Percentiles rank a stretch among this genome's conserved stretches.
These are phyloP conservation scores for Talaromyces rugulosus DNA, from an alignment of 2,329 filamentous ascomycete genomes.

Conservation along the genomic window DNA sequence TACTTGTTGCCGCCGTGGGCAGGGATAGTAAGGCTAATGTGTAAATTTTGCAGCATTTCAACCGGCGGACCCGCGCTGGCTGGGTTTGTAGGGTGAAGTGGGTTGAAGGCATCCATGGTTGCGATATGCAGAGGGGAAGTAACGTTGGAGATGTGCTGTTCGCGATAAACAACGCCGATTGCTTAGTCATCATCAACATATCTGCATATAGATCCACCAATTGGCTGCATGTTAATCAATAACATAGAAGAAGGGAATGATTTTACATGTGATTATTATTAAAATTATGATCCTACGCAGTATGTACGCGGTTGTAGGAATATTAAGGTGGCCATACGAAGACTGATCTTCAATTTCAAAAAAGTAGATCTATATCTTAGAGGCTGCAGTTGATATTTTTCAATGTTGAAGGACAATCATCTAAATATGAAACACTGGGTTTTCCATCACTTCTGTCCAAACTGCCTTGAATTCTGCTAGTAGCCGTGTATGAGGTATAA, in stretches of 20 bases:
- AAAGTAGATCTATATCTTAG: background rate
- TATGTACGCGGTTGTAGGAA: background rate
- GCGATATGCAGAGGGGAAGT: background rate
- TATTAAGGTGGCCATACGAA: background rate
- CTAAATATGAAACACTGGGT: too few species aligned
- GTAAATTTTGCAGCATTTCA: constrained; percentile 14
- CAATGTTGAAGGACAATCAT: too few species aligned
- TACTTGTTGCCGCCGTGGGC: constrained; percentile 35
- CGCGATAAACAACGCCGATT: background rate
- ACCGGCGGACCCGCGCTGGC: background rate
- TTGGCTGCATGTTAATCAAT: background rate
- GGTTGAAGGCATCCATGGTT: constrained; percentile 3
- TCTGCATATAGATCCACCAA: background rate
- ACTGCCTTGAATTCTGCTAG: too few species aligned
- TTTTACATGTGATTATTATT: background rate
- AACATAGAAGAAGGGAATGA: background rate
- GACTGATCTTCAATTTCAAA: background rate
- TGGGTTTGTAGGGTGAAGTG: background rate
- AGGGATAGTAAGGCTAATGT: constrained; percentile 26
- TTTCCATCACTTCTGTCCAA: too few species aligned
- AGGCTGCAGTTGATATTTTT: too few species aligned
- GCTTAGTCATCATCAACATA: background rate
- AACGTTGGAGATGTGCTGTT: background rate
- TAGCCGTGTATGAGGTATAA: too few species aligned
- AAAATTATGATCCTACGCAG: background rate